Evolutionary conservation across 2,329 filamentous ascomycete genomes (phyloP), one percentile per base, ranked within the genome.

Genomic region (Pseudodiploospora longispora): DNA sequence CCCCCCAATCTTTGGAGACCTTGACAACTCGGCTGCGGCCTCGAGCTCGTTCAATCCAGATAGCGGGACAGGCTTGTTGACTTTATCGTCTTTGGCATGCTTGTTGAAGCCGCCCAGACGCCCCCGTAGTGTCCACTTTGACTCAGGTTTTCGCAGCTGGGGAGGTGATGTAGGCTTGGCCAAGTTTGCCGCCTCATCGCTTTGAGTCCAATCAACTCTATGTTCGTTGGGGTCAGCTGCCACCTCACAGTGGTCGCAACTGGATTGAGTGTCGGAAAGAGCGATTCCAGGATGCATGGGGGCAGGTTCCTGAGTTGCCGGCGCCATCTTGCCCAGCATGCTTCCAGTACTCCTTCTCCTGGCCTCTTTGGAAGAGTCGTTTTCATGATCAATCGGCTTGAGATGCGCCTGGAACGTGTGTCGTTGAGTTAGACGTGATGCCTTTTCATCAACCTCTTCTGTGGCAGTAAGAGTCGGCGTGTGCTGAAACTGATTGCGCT

Each of bases 141-240:
- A 76, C 33, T 74, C 71, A 34, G 63, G 63, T 52, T 67, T 74
- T 38, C 63, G 58, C 41, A 74, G 55, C 50, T 65, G 44, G 44
- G 63, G 57, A 4, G 55, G 38, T 43, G 49, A 30, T 33, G 40
- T 40, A 34, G 44, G 38, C 36, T 51, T 48, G 32, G 48, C 43
- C 42, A 36, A 31, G 27, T 33, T 36, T 6, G 38, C 51, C 50
- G 52, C 40, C 58, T 79, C 73, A 49, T 80, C 76, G 52, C 68
- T 72, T 55, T 81, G 76, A 30, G 74, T 73, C 78, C 78, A 82
- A 57, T 81, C 76, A 44, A 73, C 70, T 30, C 69, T 64, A 51
- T 68, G 65, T 43, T 68, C 61, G 30, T 65, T 52, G 10, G 48
- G 47, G 30, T 52, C 49, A 6, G 46, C 46, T 5, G 19, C 40